phyloP scores from a whole-genome alignment of 2,329 filamentous ascomycete genomes.

The Penicillium oxalicum region DNA sequence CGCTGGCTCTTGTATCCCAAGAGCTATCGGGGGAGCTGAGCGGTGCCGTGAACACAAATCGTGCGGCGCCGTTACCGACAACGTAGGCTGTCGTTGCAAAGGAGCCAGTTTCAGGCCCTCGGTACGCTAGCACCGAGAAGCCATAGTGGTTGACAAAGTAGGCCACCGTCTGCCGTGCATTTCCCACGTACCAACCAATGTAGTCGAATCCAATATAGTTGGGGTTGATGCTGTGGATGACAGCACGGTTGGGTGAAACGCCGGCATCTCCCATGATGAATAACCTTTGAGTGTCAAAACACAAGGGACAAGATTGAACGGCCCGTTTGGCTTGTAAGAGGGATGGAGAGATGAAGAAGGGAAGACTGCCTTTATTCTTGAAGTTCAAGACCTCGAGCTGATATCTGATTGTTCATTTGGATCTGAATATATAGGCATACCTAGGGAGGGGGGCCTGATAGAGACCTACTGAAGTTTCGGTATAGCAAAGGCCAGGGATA shows the following conservation, averaged over 20 bases:
- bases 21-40: conserved; percentile 50
- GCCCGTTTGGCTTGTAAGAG: no score
- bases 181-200: conserved; percentile 83
- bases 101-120: conserved; percentile 69
- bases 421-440: no score
- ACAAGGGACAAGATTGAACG: no score
- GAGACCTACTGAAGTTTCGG: no score
- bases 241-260: conserved; percentile 37
- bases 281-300: neutral
- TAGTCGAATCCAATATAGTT: conserved; percentile 63
- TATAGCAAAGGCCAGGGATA: no score
- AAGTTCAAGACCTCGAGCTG: no score
- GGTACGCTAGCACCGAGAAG: conserved; percentile 50
- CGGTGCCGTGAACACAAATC: conserved; percentile 79
- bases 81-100: conserved; percentile 74
- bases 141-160: conserved; percentile 78
- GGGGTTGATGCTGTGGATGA: conserved; percentile 3
- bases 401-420: no score
- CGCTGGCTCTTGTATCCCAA: conserved; percentile 45
- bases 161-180: conserved; percentile 78
- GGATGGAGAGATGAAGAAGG: no score
- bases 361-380: no score
- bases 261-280: neutral
- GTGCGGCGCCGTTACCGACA: conserved; percentile 66
- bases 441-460: no score